Evolutionary conservation across 495 filamentous ascomycete species (phyloP), one percentile per base, ranked within the genome.

Genomic region (Penicillium daleae): DNA sequence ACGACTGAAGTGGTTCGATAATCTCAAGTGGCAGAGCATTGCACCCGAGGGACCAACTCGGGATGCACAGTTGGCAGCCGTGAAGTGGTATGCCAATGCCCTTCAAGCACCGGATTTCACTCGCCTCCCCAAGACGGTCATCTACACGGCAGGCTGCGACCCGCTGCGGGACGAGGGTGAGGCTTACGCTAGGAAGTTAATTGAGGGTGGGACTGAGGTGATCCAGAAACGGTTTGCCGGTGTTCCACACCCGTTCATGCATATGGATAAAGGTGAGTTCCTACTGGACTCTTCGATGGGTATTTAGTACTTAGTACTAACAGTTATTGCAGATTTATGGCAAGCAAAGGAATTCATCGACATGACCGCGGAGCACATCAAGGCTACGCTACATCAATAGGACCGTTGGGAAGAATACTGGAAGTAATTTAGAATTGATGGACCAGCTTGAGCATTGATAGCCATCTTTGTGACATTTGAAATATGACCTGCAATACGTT

Each of bases 81-180:
- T 73, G 29, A 60, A 57, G 15, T 73, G 71, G 71, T 73, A 63
- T 60, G 64, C 64, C 5, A 66, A 69, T 39, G 73, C 77, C 10
- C 64, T 85, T 29, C 65, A 73, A 0, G 76, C 82, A 5, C 70
- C 77, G 1, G 73, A 81, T 59, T 83, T 78, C 64, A 69, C 52
- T 2, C 64, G 67, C 1, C 64, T 85, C 10, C 75, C 78, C 33
- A 74, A 76, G 19, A 83, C 82, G 0, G 78, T 80, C 32, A 74
- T 85, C 24, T 73, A 78, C 31, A 84, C 82, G 0, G 81, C 76
- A 15, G 79, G 80, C 12, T 76, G 75, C 56, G 83, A 85, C 58
- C 78, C 81, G 1, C 58, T 85, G 55, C 64, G 83, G 2, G 83
- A 84, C 64, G 83, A 85, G 66, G 83, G 82, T 0, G 82, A 83